Conservation (phyloP, 2,329 filamentous ascomycete genomes). For the Mycosphaerella sp. region DNA sequence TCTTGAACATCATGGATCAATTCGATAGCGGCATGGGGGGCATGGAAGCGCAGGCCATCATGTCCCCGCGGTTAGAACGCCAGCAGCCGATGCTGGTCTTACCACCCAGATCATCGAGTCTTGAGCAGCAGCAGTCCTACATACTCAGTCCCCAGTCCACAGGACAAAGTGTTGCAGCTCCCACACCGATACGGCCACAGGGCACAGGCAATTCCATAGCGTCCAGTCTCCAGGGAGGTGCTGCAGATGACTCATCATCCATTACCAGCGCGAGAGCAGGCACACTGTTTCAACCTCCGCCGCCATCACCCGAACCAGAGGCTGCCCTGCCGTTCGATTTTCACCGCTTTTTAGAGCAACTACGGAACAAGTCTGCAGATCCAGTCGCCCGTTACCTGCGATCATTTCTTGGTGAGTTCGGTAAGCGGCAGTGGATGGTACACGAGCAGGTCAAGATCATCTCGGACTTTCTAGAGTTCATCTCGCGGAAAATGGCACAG, state of each 20-base stretch:
- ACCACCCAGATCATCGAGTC: conserved; percentile 79
- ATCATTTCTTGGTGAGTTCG: conserved; percentile 90
- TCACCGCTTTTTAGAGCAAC: conserved; percentile 90
- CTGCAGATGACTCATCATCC: conserved; percentile 28
- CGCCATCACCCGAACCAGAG: conserved; percentile 56
- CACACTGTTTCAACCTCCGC: conserved; percentile 53
- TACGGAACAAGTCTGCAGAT: conserved; percentile 95
- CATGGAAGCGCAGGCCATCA: conserved; percentile 63
- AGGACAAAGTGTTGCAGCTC: conserved; percentile 20
- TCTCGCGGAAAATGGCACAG: conserved; percentile 94
- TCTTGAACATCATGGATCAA: conserved; percentile 96
- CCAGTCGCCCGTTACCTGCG: conserved; percentile 93
- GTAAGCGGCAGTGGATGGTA: conserved; percentile 98
- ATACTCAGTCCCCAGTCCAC: conserved; percentile 26
- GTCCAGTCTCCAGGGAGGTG: conserved; percentile 20
- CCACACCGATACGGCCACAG: conserved; percentile 21
- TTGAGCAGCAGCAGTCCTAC: conserved; percentile 54
- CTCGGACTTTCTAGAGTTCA: conserved; percentile 90
- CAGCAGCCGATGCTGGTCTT: conserved; percentile 70
- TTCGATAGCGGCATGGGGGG: conserved; percentile 71
- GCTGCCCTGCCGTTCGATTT: conserved; percentile 90
- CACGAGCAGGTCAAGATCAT: conserved; percentile 99
- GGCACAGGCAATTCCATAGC: conserved; percentile 26
- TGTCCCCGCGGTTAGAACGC: conserved; percentile 81
- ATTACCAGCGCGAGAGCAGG: conserved; percentile 30